Evolutionary conservation across 371 early-diverging fungal species (phyloP).

Genomic region (Neoconidiobolus thromboides): DNA sequence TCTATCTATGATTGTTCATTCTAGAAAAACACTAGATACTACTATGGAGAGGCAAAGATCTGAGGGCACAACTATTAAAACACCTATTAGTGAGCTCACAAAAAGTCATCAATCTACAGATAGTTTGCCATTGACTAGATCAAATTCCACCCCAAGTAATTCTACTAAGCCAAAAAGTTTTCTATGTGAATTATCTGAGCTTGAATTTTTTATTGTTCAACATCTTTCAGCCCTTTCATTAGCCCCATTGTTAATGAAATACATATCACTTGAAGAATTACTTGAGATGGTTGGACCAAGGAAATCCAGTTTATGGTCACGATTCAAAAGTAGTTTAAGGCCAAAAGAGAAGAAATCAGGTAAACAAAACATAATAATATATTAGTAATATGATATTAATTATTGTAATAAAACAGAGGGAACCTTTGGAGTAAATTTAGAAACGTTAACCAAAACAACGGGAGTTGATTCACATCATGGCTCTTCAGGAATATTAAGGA

Average conservation of each 20-base stretch:
- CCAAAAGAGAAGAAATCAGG: constrained; percentile 34
- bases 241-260: constrained; percentile 41
- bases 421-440: constrained; percentile 83
- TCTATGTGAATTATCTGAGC: constrained; percentile 59
- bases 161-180: constrained; percentile 22
- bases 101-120: not conserved
- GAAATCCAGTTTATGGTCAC: constrained; percentile 51
- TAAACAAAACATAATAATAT: constrained; percentile 8
- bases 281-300: constrained; percentile 47
- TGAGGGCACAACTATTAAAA: not conserved
- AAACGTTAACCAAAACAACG: constrained; percentile 58
- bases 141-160: constrained; percentile 9
- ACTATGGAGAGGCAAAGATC: constrained; percentile 2
- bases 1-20: constrained; percentile 1
- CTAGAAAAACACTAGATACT: not conserved
- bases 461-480: constrained; percentile 71
- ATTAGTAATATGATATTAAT: not conserved
- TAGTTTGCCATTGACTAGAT: constrained; percentile 9
- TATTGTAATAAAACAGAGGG: constrained; percentile 22
- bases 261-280: constrained; percentile 45
- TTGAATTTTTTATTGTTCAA: constrained; percentile 67
- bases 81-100: not conserved
- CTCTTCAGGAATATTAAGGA: constrained; percentile 43
- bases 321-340: constrained; percentile 41
- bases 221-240: constrained; percentile 65